These are phyloP conservation scores for Cotoneaster glaucophyllus DNA, from an alignment of 306 rosid genomes.

Conservation along the genomic window DNA sequence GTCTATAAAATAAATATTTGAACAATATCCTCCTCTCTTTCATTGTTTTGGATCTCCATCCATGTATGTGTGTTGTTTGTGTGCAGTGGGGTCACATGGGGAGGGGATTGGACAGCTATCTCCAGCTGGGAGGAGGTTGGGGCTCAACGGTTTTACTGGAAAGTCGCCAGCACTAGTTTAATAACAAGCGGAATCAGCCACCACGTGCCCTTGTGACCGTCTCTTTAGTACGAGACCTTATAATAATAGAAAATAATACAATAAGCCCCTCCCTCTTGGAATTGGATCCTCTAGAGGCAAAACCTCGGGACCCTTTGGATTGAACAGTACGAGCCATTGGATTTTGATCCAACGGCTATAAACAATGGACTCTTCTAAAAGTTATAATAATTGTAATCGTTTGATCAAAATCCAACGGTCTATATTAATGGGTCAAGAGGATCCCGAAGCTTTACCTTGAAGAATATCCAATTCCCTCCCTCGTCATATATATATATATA, in stretches of 20 bases:
- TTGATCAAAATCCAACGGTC: too few relatives aligned
- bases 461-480: too few relatives aligned
- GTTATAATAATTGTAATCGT: too few relatives aligned
- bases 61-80: not conserved
- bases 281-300: too few relatives aligned
- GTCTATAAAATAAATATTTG: not conserved
- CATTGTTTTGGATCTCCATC: not conserved
- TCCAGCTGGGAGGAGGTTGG: constrained; percentile 75
- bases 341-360: too few relatives aligned
- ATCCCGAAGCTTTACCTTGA: too few relatives aligned
- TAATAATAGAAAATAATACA: constrained; percentile 10
- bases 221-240: constrained; percentile 27
- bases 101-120: constrained; percentile 59
- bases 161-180: constrained; percentile 48
- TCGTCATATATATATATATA: not conserved
- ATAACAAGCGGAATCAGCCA: constrained; percentile 46
- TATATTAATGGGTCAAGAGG: too few relatives aligned
- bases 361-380: too few relatives aligned
- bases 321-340: too few relatives aligned
- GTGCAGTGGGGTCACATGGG: constrained; percentile 26
- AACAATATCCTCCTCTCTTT: not conserved
- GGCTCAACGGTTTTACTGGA: constrained; percentile 81
- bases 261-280: not conserved
- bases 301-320: too few relatives aligned
- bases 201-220: constrained; percentile 75